Base-by-base conservation (phyloP, 352 stramenopile species). In the Elongisporangium anandrum region DNA sequence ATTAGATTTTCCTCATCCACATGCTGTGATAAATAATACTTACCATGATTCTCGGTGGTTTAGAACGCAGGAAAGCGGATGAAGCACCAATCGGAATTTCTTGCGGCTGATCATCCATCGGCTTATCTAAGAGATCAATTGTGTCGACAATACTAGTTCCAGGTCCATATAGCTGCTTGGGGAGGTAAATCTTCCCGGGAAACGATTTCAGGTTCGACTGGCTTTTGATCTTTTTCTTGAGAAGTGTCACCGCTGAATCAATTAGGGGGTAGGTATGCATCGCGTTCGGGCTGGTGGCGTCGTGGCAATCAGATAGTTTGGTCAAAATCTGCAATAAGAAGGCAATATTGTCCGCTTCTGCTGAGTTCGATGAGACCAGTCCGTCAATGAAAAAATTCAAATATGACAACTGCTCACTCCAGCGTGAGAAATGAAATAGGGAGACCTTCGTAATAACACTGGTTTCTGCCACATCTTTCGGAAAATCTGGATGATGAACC, bases 181-280 rank as follows among this genome's bases (percentile, higher is more conserved):
- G 87, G 17, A 95, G 63, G 59, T 81, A 95, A 45, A 95, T 94
- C 57, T 82, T 86, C 8, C 87, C 87, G 4, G 87, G 87, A 47
- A 89, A 96, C 20, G 85, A 60, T 63, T 91, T 88, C 52, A 96
- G 59, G 62, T 92, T 93, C 10, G 80, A 86, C 61, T 91, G 85
- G 3, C 85, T 90, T 68, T 92, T 91, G 59, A 96, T 94, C 47
- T 87, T 86, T 41, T 87, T 89, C 59, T 91, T 91, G 24, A 96
- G 67, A 21, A 91, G 50, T 1, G 63, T 39, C 0, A 81, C 79
- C 1, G 72, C 67, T 20, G 64, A 87, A 24, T 88, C 82, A 24
- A 92, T 71, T 16, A 94, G 57, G 16, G 81, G 72, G 59, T 91
- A 91, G 26, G 92, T 81, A 34, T 72, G 61, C 15, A 68, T 71